Evolutionary conservation across 371 early-diverging fungal species (phyloP).

Genomic region (Nematocida ironsii): DNA sequence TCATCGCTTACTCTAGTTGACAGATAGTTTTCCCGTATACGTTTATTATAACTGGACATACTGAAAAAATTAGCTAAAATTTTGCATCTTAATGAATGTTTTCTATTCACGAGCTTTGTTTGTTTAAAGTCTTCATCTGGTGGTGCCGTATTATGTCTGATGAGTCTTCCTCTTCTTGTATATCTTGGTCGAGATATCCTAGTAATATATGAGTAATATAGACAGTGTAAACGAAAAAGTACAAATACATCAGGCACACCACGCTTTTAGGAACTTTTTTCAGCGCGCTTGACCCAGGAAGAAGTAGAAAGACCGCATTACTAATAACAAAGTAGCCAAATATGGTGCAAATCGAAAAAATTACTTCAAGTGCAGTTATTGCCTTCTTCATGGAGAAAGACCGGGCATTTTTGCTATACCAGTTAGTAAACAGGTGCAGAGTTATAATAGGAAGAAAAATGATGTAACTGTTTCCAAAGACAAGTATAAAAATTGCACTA

Average conservation of each 20-base stretch:
- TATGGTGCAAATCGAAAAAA: conserved; percentile 15
- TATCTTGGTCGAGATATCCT: not conserved
- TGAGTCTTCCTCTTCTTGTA: conserved; percentile 17
- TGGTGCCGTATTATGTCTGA: conserved; percentile 18
- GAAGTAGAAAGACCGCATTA: conserved; percentile 20
- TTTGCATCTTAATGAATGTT: not conserved
- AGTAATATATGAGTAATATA: not conserved
- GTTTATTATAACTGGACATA: conserved; percentile 52
- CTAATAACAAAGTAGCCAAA: conserved; percentile 25
- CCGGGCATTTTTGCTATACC: conserved; percentile 5
- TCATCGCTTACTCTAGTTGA: conserved; percentile 1
- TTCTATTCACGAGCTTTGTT: not conserved
- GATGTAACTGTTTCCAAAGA: not conserved
- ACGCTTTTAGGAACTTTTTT: not conserved
- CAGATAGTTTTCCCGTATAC: conserved; percentile 45
- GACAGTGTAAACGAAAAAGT: not conserved
- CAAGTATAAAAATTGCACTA: not conserved
- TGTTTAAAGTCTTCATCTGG: conserved; percentile 14
- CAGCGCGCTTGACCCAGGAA: conserved; percentile 3
- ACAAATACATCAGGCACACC: not conserved
- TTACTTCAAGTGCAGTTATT: not conserved
- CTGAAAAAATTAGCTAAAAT: conserved; percentile 8
- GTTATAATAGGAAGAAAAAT: conserved; percentile 5
- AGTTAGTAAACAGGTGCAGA: conserved; percentile 1
- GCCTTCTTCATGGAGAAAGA: not conserved